Conservation (phyloP, 2,329 filamentous ascomycete genomes). For the Alternaria metachromatica region DNA sequence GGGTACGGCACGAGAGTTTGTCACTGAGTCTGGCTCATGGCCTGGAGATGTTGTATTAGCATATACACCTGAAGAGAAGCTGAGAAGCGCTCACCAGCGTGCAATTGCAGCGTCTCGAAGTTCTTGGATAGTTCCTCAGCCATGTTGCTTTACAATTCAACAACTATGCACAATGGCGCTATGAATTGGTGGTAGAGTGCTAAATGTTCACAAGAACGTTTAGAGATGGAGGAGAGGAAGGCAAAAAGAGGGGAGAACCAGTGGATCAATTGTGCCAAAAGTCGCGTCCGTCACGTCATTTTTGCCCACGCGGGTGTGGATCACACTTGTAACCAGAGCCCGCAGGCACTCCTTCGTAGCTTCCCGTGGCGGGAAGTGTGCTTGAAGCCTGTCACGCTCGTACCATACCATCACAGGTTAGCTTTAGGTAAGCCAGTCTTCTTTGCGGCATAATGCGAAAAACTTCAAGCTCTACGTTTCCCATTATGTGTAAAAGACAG, state of each 20-base stretch:
- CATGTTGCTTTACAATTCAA: constrained; percentile 24
- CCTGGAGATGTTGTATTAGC: constrained; percentile 54
- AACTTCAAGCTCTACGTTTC: not conserved
- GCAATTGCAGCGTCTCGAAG: constrained; percentile 60
- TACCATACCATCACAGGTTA: not conserved
- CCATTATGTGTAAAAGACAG: not conserved
- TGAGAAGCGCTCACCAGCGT: constrained; percentile 51
- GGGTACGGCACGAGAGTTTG: constrained; percentile 88
- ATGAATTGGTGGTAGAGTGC: not conserved
- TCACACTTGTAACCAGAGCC: not conserved
- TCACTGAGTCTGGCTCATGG: constrained; percentile 78
- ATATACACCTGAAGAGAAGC: not conserved
- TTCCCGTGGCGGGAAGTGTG: not conserved
- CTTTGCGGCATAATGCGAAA: not conserved
- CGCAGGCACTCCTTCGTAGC: not conserved
- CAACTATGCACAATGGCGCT: not conserved
- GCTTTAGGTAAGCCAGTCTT: not conserved
- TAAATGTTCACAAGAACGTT: not conserved
- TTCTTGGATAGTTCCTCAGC: constrained; percentile 51
- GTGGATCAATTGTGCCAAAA: not conserved
- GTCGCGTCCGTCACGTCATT: constrained; percentile 12
- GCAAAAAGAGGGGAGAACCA: constrained; percentile 1
- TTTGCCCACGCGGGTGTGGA: not conserved
- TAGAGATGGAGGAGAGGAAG: not conserved
- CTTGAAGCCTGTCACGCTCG: not conserved